Base-by-base conservation (phyloP, 768 basidiomycete species). In the Xanthoconium stramineum region DNA sequence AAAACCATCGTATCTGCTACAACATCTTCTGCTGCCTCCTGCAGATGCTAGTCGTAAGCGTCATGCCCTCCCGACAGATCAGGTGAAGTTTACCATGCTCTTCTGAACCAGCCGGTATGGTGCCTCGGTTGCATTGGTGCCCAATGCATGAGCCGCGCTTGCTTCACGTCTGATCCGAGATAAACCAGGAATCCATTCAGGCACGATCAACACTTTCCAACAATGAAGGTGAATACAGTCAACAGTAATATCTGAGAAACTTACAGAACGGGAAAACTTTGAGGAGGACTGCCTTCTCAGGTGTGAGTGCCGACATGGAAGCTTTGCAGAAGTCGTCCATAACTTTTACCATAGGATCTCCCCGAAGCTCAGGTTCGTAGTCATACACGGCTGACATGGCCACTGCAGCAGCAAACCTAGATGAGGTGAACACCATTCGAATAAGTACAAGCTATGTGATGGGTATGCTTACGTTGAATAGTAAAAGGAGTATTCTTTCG, bases 201-300 rank as follows among this genome's bases (percentile, higher is more conserved):
- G 24, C 24, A 24, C 24, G 24, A 24, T 38, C 37, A 17, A 38
- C 13, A 38, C 37, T 14, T 11, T 13, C 13, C 37, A 13, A 17
- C 8, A 38, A 38, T 38, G 13, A 13, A 38, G 2, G 3, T 13
- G 15, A 17, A 15, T 38, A 11, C 37, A 13, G 12, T 38, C 15
- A 38, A 38, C 37, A 2, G 5, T 14, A 38, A 14, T 38, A 24
- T 24, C 6, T 5, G 13, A 38, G 37, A 5, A 9, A 30, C 49
- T 6, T n/a, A 50, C 49, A 19, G 38, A 50, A 50, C 11, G 49
- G 49, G 15, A 13, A 38, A 13, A 17, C 13, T 6, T 38, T 11
- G 39, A 64, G n/a, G 42, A 64, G 46, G 20, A 53, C 38, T 3
- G 63, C 50, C 39, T 30, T 50, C 53, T 55, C 63, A 2, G 63